These are phyloP conservation scores for Elsinoe arachidis DNA, from an alignment of 2,329 filamentous ascomycete species.

Conservation along the genomic window DNA sequence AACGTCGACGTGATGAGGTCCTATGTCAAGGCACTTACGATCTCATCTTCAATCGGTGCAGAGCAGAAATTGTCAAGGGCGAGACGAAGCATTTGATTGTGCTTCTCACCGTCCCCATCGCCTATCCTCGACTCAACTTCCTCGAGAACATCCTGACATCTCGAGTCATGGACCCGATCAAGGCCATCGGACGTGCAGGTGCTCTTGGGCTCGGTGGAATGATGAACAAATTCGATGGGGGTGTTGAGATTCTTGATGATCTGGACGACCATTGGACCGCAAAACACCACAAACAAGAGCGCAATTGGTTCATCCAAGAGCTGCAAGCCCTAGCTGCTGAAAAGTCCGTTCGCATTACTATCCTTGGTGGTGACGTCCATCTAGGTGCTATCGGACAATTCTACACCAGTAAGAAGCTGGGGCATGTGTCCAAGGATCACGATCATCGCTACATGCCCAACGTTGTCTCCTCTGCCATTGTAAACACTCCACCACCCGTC, in stretches of 20 bases:
- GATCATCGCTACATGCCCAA: constrained; percentile 98
- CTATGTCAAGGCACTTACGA: constrained; percentile 75
- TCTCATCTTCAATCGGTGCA: constrained; percentile 75
- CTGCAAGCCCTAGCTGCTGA: constrained; percentile 88
- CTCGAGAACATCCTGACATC: constrained; percentile 68
- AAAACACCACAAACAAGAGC: constrained; percentile 85
- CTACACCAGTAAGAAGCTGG: constrained; percentile 79
- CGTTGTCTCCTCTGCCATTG: constrained; percentile 86
- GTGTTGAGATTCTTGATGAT: constrained; percentile 84
- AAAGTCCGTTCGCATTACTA: constrained; percentile 84
- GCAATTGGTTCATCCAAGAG: constrained; percentile 78
- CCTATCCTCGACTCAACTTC: constrained; percentile 43
- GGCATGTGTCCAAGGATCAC: constrained; percentile 61
- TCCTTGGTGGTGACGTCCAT: constrained; percentile 90
- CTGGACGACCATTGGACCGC: constrained; percentile 97
- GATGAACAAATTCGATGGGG: constrained; percentile 83
- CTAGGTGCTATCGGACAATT: constrained; percentile 89
- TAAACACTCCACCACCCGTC: constrained; percentile 80
- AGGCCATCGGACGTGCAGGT: constrained; percentile 75
- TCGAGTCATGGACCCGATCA: constrained; percentile 76
- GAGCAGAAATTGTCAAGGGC: constrained; percentile 71
- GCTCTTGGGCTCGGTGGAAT: constrained; percentile 64
- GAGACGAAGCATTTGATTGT: constrained; percentile 86
- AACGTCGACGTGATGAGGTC: constrained; percentile 76
- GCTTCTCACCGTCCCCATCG: constrained; percentile 61